Base-by-base conservation (phyloP, 768 basidiomycete genomes). In the Tubosaeta sp. region DNA sequence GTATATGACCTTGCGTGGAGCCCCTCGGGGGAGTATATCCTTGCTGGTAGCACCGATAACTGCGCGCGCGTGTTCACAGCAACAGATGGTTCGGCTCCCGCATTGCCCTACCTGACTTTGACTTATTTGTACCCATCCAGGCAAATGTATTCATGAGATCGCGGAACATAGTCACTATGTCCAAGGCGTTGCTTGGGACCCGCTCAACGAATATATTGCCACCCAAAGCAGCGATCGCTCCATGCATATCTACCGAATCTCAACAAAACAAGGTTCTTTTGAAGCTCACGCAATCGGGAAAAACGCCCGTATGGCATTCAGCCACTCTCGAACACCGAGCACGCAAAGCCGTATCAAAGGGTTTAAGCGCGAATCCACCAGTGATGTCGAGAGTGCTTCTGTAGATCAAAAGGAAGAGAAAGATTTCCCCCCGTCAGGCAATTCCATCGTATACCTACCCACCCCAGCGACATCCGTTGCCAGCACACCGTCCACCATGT, bases 141-240 rank as follows among this genome's bases (percentile, higher is more conserved):
- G 92, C 27, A 86, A 88, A 75, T 90, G 89, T 62, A 79, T 97
- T 12, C 82, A 85, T 59, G 91, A 94, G 67, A 88, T 95, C 54
- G 87, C 91, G 1, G 95, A 98, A 63, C 97, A 99, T 69, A 83
- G 80, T 32, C 95, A 98, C 69, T 97, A 91, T 65, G 97, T 99
- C 0, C 97, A 99, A 74, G 97, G 97, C 9, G 97, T 98, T 27
- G 91, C 95, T 0, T 99, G 97, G 97, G 97, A 99, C 59, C 97
- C 97, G 1, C 72, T 97, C 61, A 94, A 95, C 67, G 92, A 97
- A 68, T 98, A 89, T 65, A 91, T 99, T 55, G 95, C 97, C 4
- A 98, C 97, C 0, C 97, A 99, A 65, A 93, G 91, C 68, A 91
- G 88, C 63, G 97, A 99, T 70, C 81, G 95, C 43, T 88, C 93